These are phyloP conservation scores for Geotrichum bryndzae DNA, from an alignment of 1,139 yeast species.

Conservation along the genomic window DNA sequence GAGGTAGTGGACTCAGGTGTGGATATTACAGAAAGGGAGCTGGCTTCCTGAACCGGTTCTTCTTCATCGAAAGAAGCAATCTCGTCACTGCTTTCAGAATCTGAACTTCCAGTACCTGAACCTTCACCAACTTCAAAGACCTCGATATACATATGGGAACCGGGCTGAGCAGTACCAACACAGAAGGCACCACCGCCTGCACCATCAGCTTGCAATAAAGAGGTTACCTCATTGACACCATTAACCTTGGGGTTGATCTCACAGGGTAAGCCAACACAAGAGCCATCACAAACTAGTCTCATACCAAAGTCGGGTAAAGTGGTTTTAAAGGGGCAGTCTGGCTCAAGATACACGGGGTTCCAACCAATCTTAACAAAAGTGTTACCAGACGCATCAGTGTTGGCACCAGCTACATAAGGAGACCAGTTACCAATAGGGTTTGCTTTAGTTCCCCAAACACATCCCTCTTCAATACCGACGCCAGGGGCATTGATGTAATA, in stretches of 20 bases:
- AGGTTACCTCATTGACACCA: slow-evolving; percentile 51
- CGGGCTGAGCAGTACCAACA: slow-evolving; percentile 67
- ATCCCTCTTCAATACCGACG: slow-evolving; percentile 65
- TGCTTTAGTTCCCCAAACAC: slow-evolving; percentile 72
- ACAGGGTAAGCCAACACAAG: slow-evolving; percentile 72
- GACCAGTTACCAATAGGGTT: slow-evolving; percentile 84
- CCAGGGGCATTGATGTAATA: slow-evolving; percentile 86
- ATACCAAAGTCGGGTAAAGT: slow-evolving; percentile 63
- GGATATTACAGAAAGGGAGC: not conserved
- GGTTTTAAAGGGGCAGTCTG: slow-evolving; percentile 46
- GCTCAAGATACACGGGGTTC: slow-evolving; percentile 78
- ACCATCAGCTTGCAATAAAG: slow-evolving; percentile 37
- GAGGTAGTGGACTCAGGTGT: slow-evolving; percentile 2
- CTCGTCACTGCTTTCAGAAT: not conserved
- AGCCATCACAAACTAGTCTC: slow-evolving; percentile 61
- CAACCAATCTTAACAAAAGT: slow-evolving; percentile 82
- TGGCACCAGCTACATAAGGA: slow-evolving; percentile 89
- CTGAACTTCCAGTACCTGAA: slow-evolving; percentile 15
- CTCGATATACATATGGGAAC: slow-evolving; percentile 64
- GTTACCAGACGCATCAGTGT: slow-evolving; percentile 59
- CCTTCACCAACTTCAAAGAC: slow-evolving; percentile 44
- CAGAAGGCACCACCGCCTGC: slow-evolving; percentile 73
- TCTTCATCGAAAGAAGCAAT: not conserved
- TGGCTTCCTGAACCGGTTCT: not conserved
- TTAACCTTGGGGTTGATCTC: slow-evolving; percentile 65